These are phyloP conservation scores for Eutrema heterophyllum DNA, from an alignment of 345 rosid species.

Conservation along the genomic window DNA sequence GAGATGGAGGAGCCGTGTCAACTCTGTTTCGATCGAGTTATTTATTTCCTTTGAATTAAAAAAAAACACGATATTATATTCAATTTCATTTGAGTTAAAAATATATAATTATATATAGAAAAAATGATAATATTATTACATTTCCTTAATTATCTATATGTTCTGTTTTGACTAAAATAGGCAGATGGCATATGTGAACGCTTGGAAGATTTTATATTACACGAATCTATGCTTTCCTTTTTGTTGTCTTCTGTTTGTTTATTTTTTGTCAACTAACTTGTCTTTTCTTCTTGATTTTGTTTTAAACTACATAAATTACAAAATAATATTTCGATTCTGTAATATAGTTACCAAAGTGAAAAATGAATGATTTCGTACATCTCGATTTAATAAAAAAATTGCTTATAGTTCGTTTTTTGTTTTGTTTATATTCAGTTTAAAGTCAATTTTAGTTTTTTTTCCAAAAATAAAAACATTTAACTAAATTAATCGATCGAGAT, in stretches of 20 bases:
- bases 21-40: background rate
- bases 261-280: background rate
- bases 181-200: background rate
- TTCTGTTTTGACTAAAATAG: background rate
- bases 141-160: background rate
- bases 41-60: no score
- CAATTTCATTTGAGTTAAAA: background rate
- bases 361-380: no score
- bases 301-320: no score
- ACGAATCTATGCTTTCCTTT: background rate
- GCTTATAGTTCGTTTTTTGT: no score
- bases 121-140: background rate
- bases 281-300: background rate
- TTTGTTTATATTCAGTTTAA: no score
- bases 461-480: no score
- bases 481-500: no score
- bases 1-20: background rate
- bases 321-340: no score
- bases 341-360: no score
- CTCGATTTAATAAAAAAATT: no score
- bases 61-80: no score
- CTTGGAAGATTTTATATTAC: background rate
- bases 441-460: no score
- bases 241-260: background rate
- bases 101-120: background rate